A percentile compares a stretch with the other conserved stretches of the same genome.
phyloP scores from a whole-genome alignment of 228 moss, liverwort and hornwort genomes.

The Sphagnum magellanicum region DNA sequence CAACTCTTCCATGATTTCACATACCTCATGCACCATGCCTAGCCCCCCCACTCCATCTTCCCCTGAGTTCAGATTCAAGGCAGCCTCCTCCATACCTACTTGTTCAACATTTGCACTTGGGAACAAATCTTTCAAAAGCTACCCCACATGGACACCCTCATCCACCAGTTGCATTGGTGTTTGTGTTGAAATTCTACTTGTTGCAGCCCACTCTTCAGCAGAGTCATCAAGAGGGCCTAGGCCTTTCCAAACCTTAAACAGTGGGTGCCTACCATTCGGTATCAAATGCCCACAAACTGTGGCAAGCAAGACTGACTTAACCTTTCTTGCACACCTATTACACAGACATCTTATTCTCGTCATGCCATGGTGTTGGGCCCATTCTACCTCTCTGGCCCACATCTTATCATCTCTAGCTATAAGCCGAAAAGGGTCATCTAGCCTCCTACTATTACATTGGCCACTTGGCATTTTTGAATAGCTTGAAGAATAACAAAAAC shows the following conservation, averaged over 20 bases:
- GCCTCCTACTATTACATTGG: too few relatives aligned
- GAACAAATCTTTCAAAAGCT: too few relatives aligned
- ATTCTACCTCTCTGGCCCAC: neutral
- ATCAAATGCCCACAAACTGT: neutral
- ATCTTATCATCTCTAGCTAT: neutral
- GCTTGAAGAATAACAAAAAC: too few relatives aligned
- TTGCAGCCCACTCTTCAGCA: too few relatives aligned
- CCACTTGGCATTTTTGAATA: too few relatives aligned
- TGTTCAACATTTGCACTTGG: too few relatives aligned
- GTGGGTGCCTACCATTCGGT: neutral
- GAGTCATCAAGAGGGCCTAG: neutral
- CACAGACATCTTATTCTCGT: neutral
- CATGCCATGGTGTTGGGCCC: neutral
- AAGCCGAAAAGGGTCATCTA: neutral
- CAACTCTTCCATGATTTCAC: neutral
- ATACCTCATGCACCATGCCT: neutral
- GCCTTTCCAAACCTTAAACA: neutral
- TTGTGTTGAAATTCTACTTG: too few relatives aligned
- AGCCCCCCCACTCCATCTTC: neutral
- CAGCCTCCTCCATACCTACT: neutral
- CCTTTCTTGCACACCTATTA: neutral
- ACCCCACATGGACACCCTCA: neutral
- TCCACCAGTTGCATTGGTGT: neutral
- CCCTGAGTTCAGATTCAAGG: neutral
- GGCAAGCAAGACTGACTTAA: neutral